Evolutionary conservation across 2,329 filamentous ascomycete genomes (phyloP), one percentile per base, ranked within the genome.

Genomic region (Penicillium concentricum): DNA sequence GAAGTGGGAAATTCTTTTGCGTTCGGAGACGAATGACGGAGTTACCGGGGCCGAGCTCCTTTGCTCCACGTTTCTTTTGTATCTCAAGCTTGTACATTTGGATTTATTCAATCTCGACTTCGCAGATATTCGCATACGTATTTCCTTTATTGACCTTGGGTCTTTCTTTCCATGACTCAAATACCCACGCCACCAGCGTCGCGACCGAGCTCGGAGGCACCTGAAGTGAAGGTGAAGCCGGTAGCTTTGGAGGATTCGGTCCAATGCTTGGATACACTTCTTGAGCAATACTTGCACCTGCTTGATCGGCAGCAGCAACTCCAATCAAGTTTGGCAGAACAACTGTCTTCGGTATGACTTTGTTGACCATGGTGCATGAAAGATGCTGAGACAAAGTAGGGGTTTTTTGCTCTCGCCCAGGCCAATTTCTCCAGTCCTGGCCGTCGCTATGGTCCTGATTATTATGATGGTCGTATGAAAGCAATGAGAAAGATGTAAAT

Each of bases 391-490:
- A 61, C 58, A 48, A 52, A 44, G 43, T 66, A 81, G 73, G 79
- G 79, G 5, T 81, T 79, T 59, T 67, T 81, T 38, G 74, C 76
- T 37, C 74, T 82, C 32, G 75, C 79, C 20, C 75, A 79, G 55
- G 79, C 79, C 37, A 81, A 81, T 59, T 78, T 78, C 58, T 74
- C 73, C 30, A 76, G 74, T 57, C 70, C 76, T 16, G 76, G 76
- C 16, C 73, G 77, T 53, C 68, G 75, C 48, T 79, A 78, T 69
- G 79, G 79, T 15, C 70, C 76, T 35, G 79, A 81, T 51, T 79
- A 77, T 60, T 82, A 80, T 57, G 79, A 82, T 66, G 75, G 77
- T 44, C 70, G 79, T 32, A 81, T 81, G 79, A 79, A 80, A 62
- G 78, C 79, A 16, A 73, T 68, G 22, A 69, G 70, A 56, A 74